Percentiles rank a stretch among this genome's conserved stretches.
Evolutionary conservation across 148 eudicot genomes (phyloP).

Genomic region (Silene latifolia): DNA sequence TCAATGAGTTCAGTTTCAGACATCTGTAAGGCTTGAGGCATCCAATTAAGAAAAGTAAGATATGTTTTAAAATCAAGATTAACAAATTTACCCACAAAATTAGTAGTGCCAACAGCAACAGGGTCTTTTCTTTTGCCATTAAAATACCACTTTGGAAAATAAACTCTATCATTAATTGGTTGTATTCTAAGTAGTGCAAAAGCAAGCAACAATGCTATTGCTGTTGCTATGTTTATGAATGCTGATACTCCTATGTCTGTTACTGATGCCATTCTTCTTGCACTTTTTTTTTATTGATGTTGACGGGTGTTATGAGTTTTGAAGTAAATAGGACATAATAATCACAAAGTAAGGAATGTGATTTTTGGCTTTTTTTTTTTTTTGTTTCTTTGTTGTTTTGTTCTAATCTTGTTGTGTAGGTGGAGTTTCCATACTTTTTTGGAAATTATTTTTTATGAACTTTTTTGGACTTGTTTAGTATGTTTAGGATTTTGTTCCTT

Average conservation of each 20-base stretch:
- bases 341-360: background rate
- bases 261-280: conserved; percentile 58
- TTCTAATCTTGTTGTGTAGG: background rate
- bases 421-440: background rate
- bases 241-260: conserved; percentile 95
- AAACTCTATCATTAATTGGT: conserved; percentile 91
- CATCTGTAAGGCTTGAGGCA: conserved; percentile 91
- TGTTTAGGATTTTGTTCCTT: background rate
- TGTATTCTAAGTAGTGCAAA: conserved; percentile 88
- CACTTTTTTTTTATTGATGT: too few species aligned
- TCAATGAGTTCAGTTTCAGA: conserved; percentile 55
- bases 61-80: conserved; percentile 75
- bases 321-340: too few species aligned
- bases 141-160: conserved; percentile 88
- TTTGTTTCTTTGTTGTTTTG: background rate
- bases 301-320: too few species aligned
- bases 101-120: conserved; percentile 19
- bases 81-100: conserved; percentile 75
- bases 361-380: background rate
- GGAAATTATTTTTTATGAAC: background rate
- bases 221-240: conserved; percentile 60
- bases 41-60: conserved; percentile 84
- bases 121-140: conserved; percentile 62
- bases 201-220: conserved; percentile 79
- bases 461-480: background rate